These are phyloP conservation scores for Rhododendron simsii DNA, from an alignment of 148 eudicot species.

Conservation along the genomic window DNA sequence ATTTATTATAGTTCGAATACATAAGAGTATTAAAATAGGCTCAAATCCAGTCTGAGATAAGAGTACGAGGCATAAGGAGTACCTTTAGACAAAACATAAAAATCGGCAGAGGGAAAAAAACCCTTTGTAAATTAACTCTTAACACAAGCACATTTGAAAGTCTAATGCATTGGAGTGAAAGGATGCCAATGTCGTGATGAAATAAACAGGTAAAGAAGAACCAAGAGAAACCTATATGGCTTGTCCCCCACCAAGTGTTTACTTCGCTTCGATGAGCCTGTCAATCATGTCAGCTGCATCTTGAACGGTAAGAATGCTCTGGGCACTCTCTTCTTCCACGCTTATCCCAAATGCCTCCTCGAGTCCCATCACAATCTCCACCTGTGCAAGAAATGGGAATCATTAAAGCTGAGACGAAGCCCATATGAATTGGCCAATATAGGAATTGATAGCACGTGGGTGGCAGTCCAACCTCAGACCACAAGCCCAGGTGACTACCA, in stretches of 20 bases:
- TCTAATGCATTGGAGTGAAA: not conserved
- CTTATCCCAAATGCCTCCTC: slow-evolving; percentile 39
- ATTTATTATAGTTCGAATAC: not conserved
- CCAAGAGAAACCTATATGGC: not conserved
- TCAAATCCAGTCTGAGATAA: not conserved
- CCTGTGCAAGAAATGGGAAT: slow-evolving; percentile 17
- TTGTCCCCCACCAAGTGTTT: not conserved
- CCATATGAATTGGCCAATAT: not conserved
- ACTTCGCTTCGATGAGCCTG: slow-evolving; percentile 22
- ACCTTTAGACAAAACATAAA: not conserved
- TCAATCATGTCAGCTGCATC: slow-evolving; percentile 48
- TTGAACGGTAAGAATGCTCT: slow-evolving; percentile 34
- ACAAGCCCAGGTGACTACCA: not conserved
- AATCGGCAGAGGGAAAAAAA: not conserved
- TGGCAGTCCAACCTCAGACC: not conserved
- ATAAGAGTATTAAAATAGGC: not conserved
- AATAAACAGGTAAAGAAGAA: not conserved
- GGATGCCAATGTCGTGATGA: slow-evolving; percentile 1
- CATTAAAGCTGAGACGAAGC: not conserved
- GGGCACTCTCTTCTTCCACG: slow-evolving; percentile 44
- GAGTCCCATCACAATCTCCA: slow-evolving; percentile 46
- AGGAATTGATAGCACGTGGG: not conserved
- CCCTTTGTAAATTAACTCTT: not conserved
- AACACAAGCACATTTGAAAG: not conserved
- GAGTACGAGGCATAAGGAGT: not conserved